Percentiles rank a stretch among this genome's conserved stretches.
These are phyloP conservation scores for Diplodia sapinea DNA, from an alignment of 2,329 filamentous ascomycete genomes.

Conservation along the genomic window DNA sequence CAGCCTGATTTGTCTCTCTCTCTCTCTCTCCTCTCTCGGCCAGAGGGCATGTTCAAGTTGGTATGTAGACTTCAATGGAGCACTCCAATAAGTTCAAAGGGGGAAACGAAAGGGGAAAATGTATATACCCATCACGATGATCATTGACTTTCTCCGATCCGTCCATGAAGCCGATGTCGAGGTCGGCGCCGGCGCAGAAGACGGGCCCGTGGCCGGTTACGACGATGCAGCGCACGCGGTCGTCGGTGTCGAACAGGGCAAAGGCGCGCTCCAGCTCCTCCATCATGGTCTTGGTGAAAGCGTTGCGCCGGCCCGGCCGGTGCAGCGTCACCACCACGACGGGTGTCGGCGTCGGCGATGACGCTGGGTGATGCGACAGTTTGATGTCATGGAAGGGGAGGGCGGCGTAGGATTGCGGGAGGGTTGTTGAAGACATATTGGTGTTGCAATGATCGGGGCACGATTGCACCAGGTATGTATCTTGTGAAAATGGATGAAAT, in stretches of 20 bases:
- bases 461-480: too few relatives aligned
- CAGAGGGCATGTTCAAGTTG: neutral
- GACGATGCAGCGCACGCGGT: constrained; percentile 61
- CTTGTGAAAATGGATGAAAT: neutral
- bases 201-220: constrained; percentile 60
- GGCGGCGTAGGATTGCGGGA: constrained; percentile 50
- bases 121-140: constrained; percentile 60
- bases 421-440: constrained; percentile 12
- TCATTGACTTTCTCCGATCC: constrained; percentile 52
- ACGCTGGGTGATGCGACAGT: constrained; percentile 48
- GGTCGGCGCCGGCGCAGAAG: constrained; percentile 63
- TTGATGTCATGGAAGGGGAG: constrained; percentile 51
- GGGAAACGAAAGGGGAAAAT: neutral
- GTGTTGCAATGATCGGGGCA: neutral
- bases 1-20: too few relatives aligned
- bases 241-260: constrained; percentile 59
- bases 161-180: constrained; percentile 58
- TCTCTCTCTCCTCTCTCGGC: neutral
- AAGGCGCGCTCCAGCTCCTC: constrained; percentile 63
- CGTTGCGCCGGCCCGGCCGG: constrained; percentile 70
- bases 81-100: neutral
- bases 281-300: constrained; percentile 70
- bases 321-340: constrained; percentile 69
- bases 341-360: constrained; percentile 62
- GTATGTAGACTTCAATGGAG: neutral